Evolutionary conservation across 148 eudicot genomes (phyloP).

Genomic region (Vaccinium macrocarpon): DNA sequence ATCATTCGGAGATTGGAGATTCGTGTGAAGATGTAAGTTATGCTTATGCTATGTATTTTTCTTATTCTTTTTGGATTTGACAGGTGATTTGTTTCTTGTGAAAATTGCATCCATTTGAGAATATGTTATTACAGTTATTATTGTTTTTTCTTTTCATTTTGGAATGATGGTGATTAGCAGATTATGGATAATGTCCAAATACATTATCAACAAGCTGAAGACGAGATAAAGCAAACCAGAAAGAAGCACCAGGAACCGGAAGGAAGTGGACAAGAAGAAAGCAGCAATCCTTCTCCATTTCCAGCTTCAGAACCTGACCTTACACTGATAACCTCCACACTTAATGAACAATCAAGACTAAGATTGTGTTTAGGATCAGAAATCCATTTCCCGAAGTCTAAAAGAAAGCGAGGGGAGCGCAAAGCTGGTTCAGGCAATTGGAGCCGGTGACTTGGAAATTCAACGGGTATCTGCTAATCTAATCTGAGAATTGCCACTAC

Average conservation of each 20-base stretch:
- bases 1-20: slow-evolving; percentile 62
- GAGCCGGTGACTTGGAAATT: slow-evolving; percentile 45
- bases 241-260: slow-evolving; percentile 38
- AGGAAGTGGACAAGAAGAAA: slow-evolving; percentile 36
- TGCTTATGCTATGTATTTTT: neutral
- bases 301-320: slow-evolving; percentile 27
- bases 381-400: slow-evolving; percentile 45
- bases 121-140: neutral
- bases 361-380: slow-evolving; percentile 49
- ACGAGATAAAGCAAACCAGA: slow-evolving; percentile 36
- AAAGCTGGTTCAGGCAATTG: slow-evolving; percentile 75
- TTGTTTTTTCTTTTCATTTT: neutral
- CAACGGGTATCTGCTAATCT: neutral
- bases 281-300: slow-evolving; percentile 18
- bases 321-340: slow-evolving; percentile 14
- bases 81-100: slow-evolving; percentile 1
- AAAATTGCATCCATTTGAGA: slow-evolving; percentile 4
- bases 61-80: neutral
- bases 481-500: neutral
- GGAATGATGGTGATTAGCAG: slow-evolving; percentile 37
- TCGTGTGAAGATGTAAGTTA: slow-evolving; percentile 74
- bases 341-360: slow-evolving; percentile 36
- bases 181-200: slow-evolving; percentile 58
- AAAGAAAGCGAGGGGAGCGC: slow-evolving; percentile 88
- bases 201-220: slow-evolving; percentile 35